Base-by-base conservation (phyloP, 805 yeast genomes). In the Lipomyces spencermartinsiae region DNA sequence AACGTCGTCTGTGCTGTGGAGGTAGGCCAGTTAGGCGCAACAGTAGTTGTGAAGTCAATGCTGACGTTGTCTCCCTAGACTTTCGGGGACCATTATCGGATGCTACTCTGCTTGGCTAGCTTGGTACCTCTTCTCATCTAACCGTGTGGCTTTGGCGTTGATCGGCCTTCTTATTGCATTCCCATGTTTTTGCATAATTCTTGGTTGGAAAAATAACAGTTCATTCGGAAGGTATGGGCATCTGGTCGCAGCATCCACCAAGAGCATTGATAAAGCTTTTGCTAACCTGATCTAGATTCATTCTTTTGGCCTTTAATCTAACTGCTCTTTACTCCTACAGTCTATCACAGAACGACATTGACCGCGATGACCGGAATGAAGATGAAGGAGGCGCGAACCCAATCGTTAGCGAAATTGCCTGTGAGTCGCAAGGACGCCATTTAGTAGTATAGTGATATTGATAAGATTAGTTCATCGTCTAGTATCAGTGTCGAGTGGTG, bases 321-420 rank as follows among this genome's bases (percentile, higher is more conserved):
- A 90, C 95, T 0, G 91, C 91, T 0, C 80, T 91, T 58, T 91
- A 90, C 74, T 87, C 92, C 0, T 91, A 88, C 77, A 87, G 91
- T 34, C 82, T 89, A 82, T 83, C 89, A 0, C 84, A 83, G 63
- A 83, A 85, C 59, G 89, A 85, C 66, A 35, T 68, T 33, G 82
- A 84, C 19, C 85, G 86, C 66, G 86, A 82, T 71, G 78, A 76
- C 33, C 71, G 73, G 34, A 87, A 83, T 51, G 86, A 85, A 66
- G 85, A 83, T 70, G 93, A 90, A 75, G 92, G 91, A 37, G 91
- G 92, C 2, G 86, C 83, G 22, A 77, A 83, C 61, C 95, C 96
- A 0, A 82, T 90, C 10, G 86, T 90, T 33, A 82, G 80, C 19
- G 92, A 89, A 71, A 89, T 92, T 78, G 96, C 96, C 0, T 82